phyloP scores from a whole-genome alignment of 345 rosid genomes.

The Abelmoschus esculentus region DNA sequence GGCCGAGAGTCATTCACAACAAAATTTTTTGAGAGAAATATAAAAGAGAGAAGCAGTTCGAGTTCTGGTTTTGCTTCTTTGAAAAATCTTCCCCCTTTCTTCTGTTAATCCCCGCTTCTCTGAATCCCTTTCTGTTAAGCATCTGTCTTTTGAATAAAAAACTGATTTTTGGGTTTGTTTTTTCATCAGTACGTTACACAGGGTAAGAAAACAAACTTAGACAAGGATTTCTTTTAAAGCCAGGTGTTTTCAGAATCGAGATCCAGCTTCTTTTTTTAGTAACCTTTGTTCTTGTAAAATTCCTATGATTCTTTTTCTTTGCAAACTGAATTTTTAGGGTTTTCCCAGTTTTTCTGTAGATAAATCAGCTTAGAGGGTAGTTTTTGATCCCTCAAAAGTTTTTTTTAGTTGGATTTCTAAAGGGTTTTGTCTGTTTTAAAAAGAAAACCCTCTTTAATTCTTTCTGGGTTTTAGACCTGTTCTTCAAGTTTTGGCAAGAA shows the following conservation, averaged over 20 bases:
- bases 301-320: conserved; percentile 25
- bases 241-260: no score
- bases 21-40: conserved; percentile 4
- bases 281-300: not conserved
- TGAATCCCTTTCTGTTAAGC: conserved; percentile 75
- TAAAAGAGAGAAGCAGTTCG: not conserved
- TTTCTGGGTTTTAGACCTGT: conserved; percentile 18
- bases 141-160: conserved; percentile 52
- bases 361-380: conserved; percentile 45
- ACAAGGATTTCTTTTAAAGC: not conserved
- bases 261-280: conserved; percentile 5
- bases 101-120: conserved; percentile 48
- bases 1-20: conserved; percentile 23
- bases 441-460: conserved; percentile 58
- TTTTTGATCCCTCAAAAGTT: conserved; percentile 54
- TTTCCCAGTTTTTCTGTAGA: not conserved
- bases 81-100: not conserved
- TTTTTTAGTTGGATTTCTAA: conserved; percentile 23
- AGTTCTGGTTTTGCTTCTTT: conserved; percentile 3
- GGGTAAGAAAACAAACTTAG: conserved; percentile 44
- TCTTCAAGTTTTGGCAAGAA: conserved; percentile 42
- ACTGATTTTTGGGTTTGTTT: conserved; percentile 43
- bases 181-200: conserved; percentile 7
- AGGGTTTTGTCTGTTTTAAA: conserved; percentile 59
- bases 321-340: not conserved